A percentile compares a stretch with the other conserved stretches of the same genome.
These are phyloP conservation scores for Neopestalotiopsis sp. DNA, from an alignment of 2,329 filamentous ascomycete genomes.

Conservation along the genomic window DNA sequence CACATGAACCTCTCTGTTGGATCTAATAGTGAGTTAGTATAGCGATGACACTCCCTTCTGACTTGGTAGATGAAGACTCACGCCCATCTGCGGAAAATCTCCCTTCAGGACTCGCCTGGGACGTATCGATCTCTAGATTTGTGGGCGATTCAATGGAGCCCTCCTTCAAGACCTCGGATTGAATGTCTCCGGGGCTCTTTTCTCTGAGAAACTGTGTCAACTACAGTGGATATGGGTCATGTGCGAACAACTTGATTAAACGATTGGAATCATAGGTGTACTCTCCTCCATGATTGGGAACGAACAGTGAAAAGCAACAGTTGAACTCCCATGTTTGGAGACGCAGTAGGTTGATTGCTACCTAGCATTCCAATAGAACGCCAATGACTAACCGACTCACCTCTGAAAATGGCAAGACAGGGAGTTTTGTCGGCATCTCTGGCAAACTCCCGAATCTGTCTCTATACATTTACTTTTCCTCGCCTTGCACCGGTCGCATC, in stretches of 20 bases:
- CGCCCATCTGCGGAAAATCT: slow-evolving; percentile 19
- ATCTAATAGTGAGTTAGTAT: not conserved
- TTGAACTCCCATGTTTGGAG: no score
- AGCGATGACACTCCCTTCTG: not conserved
- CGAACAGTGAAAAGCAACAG: no score
- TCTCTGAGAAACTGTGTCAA: not conserved
- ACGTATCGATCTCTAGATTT: slow-evolving; percentile 19
- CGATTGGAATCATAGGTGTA: not conserved
- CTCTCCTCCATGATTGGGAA: no score
- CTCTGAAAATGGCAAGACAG: slow-evolving; percentile 24
- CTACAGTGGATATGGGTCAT: not conserved
- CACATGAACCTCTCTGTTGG: slow-evolving; percentile 30
- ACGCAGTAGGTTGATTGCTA: no score
- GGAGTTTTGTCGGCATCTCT: slow-evolving; percentile 33
- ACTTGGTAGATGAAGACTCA: not conserved
- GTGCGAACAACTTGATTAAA: not conserved
- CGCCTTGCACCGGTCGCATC: slow-evolving; percentile 39
- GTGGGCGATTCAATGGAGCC: slow-evolving; percentile 7
- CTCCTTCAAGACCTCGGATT: not conserved
- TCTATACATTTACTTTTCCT: slow-evolving; percentile 42
- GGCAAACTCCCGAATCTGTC: slow-evolving; percentile 29
- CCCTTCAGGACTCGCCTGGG: not conserved
- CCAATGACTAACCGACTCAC: not conserved
- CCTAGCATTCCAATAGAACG: no score
- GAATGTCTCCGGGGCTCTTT: slow-evolving; percentile 4